Conservation (phyloP, 2,329 filamentous ascomycete species). For the Paecilomyces sp. region DNA sequence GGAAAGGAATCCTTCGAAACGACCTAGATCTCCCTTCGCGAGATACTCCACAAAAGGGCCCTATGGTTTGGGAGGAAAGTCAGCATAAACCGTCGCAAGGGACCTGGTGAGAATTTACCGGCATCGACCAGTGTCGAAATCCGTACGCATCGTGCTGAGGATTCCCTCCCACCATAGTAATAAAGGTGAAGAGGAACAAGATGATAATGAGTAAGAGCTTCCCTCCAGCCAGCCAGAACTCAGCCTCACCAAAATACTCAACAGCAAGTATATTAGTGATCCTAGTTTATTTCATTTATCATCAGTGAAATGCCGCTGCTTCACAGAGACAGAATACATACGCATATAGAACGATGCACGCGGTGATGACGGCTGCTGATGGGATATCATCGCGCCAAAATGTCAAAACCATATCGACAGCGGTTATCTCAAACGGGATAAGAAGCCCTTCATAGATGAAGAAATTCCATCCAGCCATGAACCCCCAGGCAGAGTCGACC, state of each 20-base stretch:
- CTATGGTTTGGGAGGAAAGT: too few species aligned
- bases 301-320: too few species aligned
- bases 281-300: not conserved
- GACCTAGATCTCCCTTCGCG: constrained; percentile 56
- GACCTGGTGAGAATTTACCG: constrained; percentile 3
- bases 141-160: constrained; percentile 63
- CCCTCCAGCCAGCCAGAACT: constrained; percentile 63
- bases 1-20: constrained; percentile 65
- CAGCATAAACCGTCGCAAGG: too few species aligned
- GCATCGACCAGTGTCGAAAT: constrained; percentile 54
- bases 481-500: constrained; percentile 40
- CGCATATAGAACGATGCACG: not conserved
- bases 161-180: constrained; percentile 75
- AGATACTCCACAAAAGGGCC: constrained; percentile 63
- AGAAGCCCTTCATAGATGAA: constrained; percentile 37
- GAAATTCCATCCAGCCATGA: constrained; percentile 42
- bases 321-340: not conserved
- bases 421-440: constrained; percentile 33
- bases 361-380: not conserved
- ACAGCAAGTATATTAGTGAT: constrained; percentile 59
- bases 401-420: not conserved
- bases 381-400: not conserved
- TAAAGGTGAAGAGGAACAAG: constrained; percentile 66
- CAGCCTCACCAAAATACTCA: constrained; percentile 64
- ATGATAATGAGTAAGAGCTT: constrained; percentile 64